Percentiles rank a stretch among this genome's conserved stretches.
Conservation (phyloP, 1,284 basidiomycete genomes). For the Rhodofomes roseus region DNA sequence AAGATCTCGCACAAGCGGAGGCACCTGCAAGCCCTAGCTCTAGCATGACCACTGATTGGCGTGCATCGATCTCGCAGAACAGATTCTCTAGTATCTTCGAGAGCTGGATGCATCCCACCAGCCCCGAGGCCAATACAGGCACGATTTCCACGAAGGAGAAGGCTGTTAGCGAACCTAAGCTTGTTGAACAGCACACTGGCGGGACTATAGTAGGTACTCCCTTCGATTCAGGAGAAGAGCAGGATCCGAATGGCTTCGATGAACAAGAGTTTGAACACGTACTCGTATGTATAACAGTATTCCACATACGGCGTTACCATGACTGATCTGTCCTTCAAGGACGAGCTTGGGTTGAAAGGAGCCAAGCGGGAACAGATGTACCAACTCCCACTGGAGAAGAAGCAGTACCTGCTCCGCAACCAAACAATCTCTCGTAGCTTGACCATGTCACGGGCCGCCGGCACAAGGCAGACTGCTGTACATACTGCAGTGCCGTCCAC, state of each 20-base stretch:
- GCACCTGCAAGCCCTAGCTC: constrained; percentile 9
- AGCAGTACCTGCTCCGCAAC: constrained; percentile 65
- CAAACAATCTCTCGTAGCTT: constrained; percentile 34
- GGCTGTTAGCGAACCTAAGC: constrained; percentile 65
- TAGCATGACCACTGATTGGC: constrained; percentile 37
- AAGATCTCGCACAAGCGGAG: constrained; percentile 17
- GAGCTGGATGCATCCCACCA: constrained; percentile 49
- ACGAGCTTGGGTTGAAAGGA: constrained; percentile 73
- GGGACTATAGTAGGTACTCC: constrained; percentile 18
- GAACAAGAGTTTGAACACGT: constrained; percentile 52
- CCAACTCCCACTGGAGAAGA: constrained; percentile 60
- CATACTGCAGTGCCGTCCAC: constrained; percentile 37
- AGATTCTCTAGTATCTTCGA: constrained; percentile 63
- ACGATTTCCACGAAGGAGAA: constrained; percentile 39
- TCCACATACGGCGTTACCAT: not conserved
- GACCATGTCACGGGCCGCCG: constrained; percentile 31
- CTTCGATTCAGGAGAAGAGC: constrained; percentile 5
- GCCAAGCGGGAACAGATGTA: constrained; percentile 66
- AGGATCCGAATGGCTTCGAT: constrained; percentile 40
- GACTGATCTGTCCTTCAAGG: constrained; percentile 32
- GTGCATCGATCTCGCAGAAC: constrained; percentile 48
- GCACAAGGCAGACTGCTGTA: constrained; percentile 23
- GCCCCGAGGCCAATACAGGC: constrained; percentile 35
- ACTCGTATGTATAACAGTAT: constrained; percentile 46
- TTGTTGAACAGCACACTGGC: constrained; percentile 42